Evolutionary conservation across 2,329 filamentous ascomycete genomes (phyloP).

Genomic region (Xylariaceae sp.): DNA sequence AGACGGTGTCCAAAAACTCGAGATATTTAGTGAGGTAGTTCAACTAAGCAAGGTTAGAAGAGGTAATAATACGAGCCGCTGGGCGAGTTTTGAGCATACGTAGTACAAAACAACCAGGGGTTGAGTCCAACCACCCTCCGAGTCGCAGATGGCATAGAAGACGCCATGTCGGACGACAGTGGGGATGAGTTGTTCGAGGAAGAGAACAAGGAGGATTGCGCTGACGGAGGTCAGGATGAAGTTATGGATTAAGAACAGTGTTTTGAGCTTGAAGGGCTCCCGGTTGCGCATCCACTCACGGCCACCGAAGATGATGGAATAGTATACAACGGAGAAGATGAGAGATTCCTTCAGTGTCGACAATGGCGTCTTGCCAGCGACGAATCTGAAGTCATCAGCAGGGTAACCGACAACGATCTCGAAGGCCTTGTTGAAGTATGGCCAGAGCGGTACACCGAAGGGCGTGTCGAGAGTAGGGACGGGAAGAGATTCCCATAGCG

Average conservation of each 20-base stretch:
- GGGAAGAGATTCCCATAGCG: constrained; percentile 64
- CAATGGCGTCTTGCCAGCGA: constrained; percentile 82
- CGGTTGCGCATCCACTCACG: constrained; percentile 90
- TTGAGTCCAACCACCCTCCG: constrained; percentile 89
- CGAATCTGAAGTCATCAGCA: constrained; percentile 85
- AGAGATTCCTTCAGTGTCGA: constrained; percentile 86
- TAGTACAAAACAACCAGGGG: constrained; percentile 95
- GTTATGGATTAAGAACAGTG: constrained; percentile 95
- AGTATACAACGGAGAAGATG: constrained; percentile 86
- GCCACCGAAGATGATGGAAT: constrained; percentile 90
- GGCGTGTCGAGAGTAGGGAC: constrained; percentile 87
- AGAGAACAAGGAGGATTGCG: constrained; percentile 79
- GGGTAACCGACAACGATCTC: constrained; percentile 79
- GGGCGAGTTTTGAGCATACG: constrained; percentile 59
- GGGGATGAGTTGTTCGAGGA: constrained; percentile 88
- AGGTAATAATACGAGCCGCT: neutral
- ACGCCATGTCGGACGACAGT: constrained; percentile 81
- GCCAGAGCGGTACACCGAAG: constrained; percentile 92
- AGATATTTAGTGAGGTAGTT: constrained; percentile 99
- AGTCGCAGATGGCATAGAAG: constrained; percentile 86
- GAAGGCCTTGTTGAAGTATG: constrained; percentile 89
- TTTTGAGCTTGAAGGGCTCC: constrained; percentile 84
- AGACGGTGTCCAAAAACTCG: constrained; percentile 92
- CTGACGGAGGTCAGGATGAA: constrained; percentile 90
- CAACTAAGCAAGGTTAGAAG: constrained; percentile 66